phyloP scores from a whole-genome alignment of 805 yeast genomes.

The Saccharomyces paradoxus region DNA sequence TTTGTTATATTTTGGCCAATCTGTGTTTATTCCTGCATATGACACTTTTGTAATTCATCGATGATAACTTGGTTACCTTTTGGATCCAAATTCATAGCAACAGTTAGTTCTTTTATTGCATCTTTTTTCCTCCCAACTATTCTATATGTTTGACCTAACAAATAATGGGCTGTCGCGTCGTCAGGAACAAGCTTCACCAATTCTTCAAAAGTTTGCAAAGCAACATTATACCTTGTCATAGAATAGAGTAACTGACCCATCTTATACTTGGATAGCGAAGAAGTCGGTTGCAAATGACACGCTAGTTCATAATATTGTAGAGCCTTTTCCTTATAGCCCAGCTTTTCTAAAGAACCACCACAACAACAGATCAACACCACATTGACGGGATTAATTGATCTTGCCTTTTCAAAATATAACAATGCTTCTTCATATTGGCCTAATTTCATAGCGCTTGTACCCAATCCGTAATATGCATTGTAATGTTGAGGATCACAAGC shows the following conservation, averaged over 20 bases:
- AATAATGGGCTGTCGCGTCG: slow-evolving; percentile 87
- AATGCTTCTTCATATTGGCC: slow-evolving; percentile 83
- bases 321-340: slow-evolving; percentile 62
- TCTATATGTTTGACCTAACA: slow-evolving; percentile 80
- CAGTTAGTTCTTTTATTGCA: slow-evolving; percentile 80
- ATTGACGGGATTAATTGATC: slow-evolving; percentile 82
- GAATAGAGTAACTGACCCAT: slow-evolving; percentile 74
- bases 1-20: not conserved
- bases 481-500: slow-evolving; percentile 74
- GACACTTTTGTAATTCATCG: slow-evolving; percentile 64
- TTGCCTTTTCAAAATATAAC: slow-evolving; percentile 78
- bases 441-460: slow-evolving; percentile 81
- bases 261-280: slow-evolving; percentile 80
- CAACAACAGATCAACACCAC: slow-evolving; percentile 85
- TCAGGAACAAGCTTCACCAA: slow-evolving; percentile 79
- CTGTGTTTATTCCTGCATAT: slow-evolving; percentile 18
- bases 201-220: slow-evolving; percentile 65
- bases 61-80: slow-evolving; percentile 80
- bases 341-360: slow-evolving; percentile 83
- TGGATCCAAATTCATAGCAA: slow-evolving; percentile 86
- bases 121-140: slow-evolving; percentile 61
- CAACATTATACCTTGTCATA: slow-evolving; percentile 61
- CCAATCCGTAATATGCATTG: slow-evolving; percentile 92
- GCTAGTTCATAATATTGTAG: slow-evolving; percentile 77
- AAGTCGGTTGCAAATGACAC: slow-evolving; percentile 70